phyloP scores from a whole-genome alignment of 1,284 basidiomycete genomes.

The Rhodofomes roseus region DNA sequence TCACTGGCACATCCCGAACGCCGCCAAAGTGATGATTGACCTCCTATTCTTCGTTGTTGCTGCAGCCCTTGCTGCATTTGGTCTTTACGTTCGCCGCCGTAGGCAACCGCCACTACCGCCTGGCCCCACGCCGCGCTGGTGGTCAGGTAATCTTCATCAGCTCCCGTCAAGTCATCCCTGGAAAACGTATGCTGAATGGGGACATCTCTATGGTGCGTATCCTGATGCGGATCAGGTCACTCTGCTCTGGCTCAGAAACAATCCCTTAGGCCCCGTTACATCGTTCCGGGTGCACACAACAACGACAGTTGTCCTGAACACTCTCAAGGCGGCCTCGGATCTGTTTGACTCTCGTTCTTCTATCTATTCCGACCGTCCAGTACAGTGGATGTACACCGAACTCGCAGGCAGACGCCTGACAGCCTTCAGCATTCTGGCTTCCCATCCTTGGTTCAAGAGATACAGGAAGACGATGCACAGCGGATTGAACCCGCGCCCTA shows the following conservation, averaged over 20 bases:
- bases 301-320: slow-evolving; percentile 6
- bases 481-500: slow-evolving; percentile 33
- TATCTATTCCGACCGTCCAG: slow-evolving; percentile 23
- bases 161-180: not conserved
- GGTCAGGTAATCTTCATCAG: slow-evolving; percentile 1
- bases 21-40: too few relatives aligned
- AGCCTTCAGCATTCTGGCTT: slow-evolving; percentile 28
- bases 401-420: slow-evolving; percentile 36
- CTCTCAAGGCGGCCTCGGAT: slow-evolving; percentile 11
- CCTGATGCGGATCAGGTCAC: not conserved
- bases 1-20: too few relatives aligned
- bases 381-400: slow-evolving; percentile 37
- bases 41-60: too few relatives aligned
- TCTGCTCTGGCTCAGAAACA: not conserved
- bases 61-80: too few relatives aligned
- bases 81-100: not conserved
- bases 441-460: slow-evolving; percentile 34
- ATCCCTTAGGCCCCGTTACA: slow-evolving; percentile 25
- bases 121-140: not conserved
- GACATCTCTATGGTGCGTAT: not conserved
- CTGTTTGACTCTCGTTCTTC: slow-evolving; percentile 12
- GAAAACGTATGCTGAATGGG: not conserved
- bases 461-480: slow-evolving; percentile 37
- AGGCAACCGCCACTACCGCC: not conserved
- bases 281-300: slow-evolving; percentile 8